phyloP scores from a whole-genome alignment of 2,329 filamentous ascomycete genomes.

The Cytospora piceae region DNA sequence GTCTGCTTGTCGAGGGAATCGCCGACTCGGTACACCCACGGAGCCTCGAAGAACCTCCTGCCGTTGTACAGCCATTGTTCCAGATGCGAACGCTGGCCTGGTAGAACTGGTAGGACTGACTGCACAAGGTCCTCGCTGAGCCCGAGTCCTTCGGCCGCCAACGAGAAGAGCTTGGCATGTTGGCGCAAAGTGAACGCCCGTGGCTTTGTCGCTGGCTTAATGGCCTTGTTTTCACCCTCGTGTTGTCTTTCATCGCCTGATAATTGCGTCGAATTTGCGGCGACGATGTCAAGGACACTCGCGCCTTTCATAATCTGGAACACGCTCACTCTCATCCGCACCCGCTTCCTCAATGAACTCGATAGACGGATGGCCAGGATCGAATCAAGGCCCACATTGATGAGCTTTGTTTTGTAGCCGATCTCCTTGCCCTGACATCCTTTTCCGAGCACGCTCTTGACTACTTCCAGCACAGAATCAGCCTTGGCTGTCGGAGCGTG shows the following conservation, averaged over 20 bases:
- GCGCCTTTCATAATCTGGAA: constrained; percentile 34
- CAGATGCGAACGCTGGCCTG: constrained; percentile 33
- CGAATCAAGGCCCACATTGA: constrained; percentile 35
- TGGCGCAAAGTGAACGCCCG: constrained; percentile 1
- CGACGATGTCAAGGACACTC: constrained; percentile 30
- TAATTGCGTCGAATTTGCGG: constrained; percentile 2
- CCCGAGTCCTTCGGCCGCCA: background rate
- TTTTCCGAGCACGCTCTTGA: constrained; percentile 30
- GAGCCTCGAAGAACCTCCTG: constrained; percentile 36
- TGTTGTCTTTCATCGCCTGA: background rate
- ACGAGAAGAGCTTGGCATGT: constrained; percentile 3
- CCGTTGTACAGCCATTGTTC: constrained; percentile 34
- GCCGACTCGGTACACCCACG: constrained; percentile 35
- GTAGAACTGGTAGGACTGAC: constrained; percentile 31
- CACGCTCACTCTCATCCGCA: constrained; percentile 33
- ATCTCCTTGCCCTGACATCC: constrained; percentile 28
- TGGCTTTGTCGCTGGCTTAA: background rate
- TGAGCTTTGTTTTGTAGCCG: constrained; percentile 30
- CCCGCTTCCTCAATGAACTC: constrained; percentile 30
- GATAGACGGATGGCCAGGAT: constrained; percentile 35
- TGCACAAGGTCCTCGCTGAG: constrained; percentile 16
- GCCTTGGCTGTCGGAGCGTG: background rate
- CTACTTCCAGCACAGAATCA: constrained; percentile 29
- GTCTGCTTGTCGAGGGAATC: constrained; percentile 25
- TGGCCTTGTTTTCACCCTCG: background rate